Percentiles rank a stretch among this genome's conserved stretches.
phyloP scores from a whole-genome alignment of 139 green algal genomes.

The Pleodorina starrii region DNA sequence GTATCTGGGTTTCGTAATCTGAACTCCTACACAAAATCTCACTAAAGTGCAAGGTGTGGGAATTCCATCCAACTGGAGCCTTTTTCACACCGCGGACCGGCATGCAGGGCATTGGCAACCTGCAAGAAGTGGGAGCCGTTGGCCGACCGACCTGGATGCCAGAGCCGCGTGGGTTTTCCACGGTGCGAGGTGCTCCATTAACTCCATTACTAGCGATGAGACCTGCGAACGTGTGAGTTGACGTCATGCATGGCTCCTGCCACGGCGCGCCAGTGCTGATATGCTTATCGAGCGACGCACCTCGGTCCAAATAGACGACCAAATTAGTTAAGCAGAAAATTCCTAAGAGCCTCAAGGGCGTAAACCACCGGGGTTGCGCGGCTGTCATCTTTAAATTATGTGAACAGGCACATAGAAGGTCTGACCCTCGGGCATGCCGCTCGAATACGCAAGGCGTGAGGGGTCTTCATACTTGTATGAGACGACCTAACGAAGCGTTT shows the following conservation, averaged over 20 bases:
- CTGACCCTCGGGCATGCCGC: neutral
- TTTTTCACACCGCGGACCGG: too few species aligned
- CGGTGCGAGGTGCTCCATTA: conserved; percentile 75
- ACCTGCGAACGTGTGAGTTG: conserved; percentile 61
- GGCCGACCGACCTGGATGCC: conserved; percentile 73
- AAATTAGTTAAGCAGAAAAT: conserved; percentile 88
- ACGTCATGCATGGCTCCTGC: too few species aligned
- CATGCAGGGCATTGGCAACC: too few species aligned
- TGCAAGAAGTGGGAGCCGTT: neutral
- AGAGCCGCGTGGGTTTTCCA: conserved; percentile 57
- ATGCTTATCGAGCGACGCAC: conserved; percentile 45
- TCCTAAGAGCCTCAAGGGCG: conserved; percentile 72
- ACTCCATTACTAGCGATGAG: conserved; percentile 94
- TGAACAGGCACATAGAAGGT: too few species aligned
- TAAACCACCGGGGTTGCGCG: conserved; percentile 73
- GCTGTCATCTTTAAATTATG: neutral
- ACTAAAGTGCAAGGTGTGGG: too few species aligned
- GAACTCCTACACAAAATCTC: too few species aligned
- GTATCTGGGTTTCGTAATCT: too few species aligned
- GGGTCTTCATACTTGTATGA: too few species aligned
- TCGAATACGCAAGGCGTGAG: too few species aligned
- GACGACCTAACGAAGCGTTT: too few species aligned
- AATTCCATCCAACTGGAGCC: too few species aligned
- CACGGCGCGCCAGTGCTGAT: too few species aligned
- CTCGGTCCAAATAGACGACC: conserved; percentile 94